These are phyloP conservation scores for Coprinopsis sp. DNA, from an alignment of 768 basidiomycete species.

Conservation along the genomic window DNA sequence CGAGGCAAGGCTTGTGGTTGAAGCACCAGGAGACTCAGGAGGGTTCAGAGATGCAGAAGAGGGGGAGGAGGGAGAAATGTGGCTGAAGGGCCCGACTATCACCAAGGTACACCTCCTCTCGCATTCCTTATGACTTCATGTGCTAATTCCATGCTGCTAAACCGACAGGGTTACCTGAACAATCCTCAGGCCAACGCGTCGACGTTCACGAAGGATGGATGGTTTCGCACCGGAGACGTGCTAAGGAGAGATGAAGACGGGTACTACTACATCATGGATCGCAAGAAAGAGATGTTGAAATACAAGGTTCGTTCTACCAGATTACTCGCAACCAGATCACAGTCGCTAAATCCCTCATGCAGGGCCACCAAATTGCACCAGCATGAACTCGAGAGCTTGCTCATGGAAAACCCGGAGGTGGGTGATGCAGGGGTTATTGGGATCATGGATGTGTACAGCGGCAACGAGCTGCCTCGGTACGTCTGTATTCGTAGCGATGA, in stretches of 20 bases:
- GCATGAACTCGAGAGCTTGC: slow-evolving; percentile 63
- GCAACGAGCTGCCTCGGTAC: slow-evolving; percentile 65
- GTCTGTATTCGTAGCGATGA: slow-evolving; percentile 7
- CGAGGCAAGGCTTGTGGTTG: slow-evolving; percentile 50
- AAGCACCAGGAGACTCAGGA: slow-evolving; percentile 24
- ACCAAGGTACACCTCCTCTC: slow-evolving; percentile 50
- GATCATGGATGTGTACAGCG: slow-evolving; percentile 42
- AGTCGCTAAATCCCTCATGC: neutral
- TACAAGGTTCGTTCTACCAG: slow-evolving; percentile 37
- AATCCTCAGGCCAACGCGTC: slow-evolving; percentile 54
- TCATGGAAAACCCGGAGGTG: slow-evolving; percentile 55
- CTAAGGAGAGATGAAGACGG: slow-evolving; percentile 54
- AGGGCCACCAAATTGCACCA: slow-evolving; percentile 45
- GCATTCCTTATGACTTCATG: neutral
- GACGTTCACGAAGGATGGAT: slow-evolving; percentile 54
- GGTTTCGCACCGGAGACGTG: slow-evolving; percentile 74
- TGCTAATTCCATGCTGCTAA: neutral
- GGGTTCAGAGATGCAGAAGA: slow-evolving; percentile 26
- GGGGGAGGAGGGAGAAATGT: slow-evolving; percentile 58
- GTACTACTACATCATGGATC: slow-evolving; percentile 54
- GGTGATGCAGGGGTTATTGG: slow-evolving; percentile 68
- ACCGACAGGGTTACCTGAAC: slow-evolving; percentile 51
- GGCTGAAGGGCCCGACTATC: slow-evolving; percentile 60
- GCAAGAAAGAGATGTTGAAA: slow-evolving; percentile 56
- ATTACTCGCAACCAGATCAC: neutral